Evolutionary conservation across 1,284 basidiomycete genomes (phyloP), one percentile per base, ranked within the genome.

Genomic region (Sanghuangporus baumii): DNA sequence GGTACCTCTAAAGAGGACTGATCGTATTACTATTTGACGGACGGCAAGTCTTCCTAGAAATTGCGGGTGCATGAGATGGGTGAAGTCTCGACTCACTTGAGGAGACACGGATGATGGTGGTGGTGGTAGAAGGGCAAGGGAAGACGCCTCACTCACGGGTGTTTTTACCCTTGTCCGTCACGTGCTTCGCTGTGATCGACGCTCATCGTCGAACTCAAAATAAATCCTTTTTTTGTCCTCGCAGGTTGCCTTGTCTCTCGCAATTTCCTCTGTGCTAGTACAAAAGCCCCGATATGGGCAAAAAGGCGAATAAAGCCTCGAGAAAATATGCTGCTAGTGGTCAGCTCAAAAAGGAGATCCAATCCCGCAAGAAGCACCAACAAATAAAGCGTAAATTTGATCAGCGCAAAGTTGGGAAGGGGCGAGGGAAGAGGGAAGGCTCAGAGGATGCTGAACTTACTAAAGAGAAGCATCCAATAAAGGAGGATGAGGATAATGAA

Each of bases 291-390:
- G 14, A 18, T n/a, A 88, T 88, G 87, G 83, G 76, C 23, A 88
- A 84, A 68, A 82, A 81, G 67, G 80, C 83, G 34, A 76, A 81
- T 38, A 94, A 94, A 74, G 85, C 91, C 0, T 89, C 89, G 16
- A 87, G 89, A 71, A 94, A 95, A 77, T 96, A 95, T 69, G 90
- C 88, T 9, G 80, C 91, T 2, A 93, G 90, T 62, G 94, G 94
- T 1, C 88, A 91, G 71, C 83, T 97, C 57, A 92, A 92, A 71
- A 89, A 91, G 67, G 85, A 86, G 37, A 96, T 97, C 63, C 83
- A 92, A 69, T 82, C 87, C 5, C 80, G 93, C 43, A 83, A 87
- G 62, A 88, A 91, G 68, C 83, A 89, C 69, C 88, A 93, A 70
- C 84, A 93, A 71, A 77, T 84, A 65, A 83, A 84, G 71, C 88